phyloP scores from a whole-genome alignment of 1,284 basidiomycete species.

The Apiotrichum sp. region DNA sequence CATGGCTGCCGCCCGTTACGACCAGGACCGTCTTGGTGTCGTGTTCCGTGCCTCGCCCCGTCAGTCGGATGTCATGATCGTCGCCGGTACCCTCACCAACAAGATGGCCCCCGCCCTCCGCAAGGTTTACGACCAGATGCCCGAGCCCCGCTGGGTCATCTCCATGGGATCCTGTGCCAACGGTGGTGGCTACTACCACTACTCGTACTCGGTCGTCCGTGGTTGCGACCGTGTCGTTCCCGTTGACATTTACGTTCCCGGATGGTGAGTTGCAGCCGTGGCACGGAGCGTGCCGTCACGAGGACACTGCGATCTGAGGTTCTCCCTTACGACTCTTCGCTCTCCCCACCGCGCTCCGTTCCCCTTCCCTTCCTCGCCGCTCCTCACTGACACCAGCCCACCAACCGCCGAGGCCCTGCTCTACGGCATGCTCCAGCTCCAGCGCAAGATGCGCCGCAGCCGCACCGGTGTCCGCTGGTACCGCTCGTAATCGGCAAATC shows the following conservation, averaged over 20 bases:
- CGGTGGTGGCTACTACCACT: constrained; percentile 94
- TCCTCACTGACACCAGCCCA: constrained; percentile 40
- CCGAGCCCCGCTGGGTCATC: constrained; percentile 94
- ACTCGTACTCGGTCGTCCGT: constrained; percentile 97
- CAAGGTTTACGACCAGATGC: constrained; percentile 96
- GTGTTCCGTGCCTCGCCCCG: constrained; percentile 98
- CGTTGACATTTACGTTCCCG: constrained; percentile 94
- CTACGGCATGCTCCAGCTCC: constrained; percentile 91
- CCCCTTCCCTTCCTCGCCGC: no score
- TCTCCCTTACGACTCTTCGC: no score
- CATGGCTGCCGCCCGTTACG: constrained; percentile 91
- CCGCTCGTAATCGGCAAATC: constrained; percentile 33
- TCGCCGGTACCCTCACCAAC: constrained; percentile 97
- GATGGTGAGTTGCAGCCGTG: constrained; percentile 63
- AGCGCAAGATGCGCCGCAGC: constrained; percentile 92
- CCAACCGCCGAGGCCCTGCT: constrained; percentile 82
- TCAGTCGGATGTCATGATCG: constrained; percentile 99
- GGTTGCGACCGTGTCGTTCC: constrained; percentile 99
- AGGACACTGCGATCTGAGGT: no score
- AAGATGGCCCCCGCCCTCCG: constrained; percentile 98
- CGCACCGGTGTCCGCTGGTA: constrained; percentile 88
- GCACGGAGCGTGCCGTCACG: no score
- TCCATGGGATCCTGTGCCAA: constrained; percentile 99
- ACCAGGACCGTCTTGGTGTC: constrained; percentile 95
- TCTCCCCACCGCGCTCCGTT: no score